A percentile compares a stretch with the other conserved stretches of the same genome.
Conservation (phyloP, 2,329 filamentous ascomycete genomes). For the Westerdykella aurantiaca region DNA sequence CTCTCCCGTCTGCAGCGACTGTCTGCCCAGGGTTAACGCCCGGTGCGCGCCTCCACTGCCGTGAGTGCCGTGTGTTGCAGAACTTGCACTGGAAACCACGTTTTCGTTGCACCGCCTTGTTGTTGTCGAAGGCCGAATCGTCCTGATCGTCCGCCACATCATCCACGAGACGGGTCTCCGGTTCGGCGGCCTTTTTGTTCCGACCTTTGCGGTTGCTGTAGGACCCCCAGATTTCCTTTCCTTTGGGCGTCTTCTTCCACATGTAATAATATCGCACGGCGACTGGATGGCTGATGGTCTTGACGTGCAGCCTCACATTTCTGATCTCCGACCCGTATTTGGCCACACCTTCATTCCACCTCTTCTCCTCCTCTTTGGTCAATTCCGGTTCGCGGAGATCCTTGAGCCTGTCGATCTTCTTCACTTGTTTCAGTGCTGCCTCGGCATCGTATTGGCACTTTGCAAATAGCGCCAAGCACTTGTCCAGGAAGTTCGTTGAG, state of each 20-base stretch:
- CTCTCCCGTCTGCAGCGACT: slow-evolving; percentile 61
- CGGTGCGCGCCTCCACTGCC: slow-evolving; percentile 89
- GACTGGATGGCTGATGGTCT: slow-evolving; percentile 69
- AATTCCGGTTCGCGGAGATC: slow-evolving; percentile 81
- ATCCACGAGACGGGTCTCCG: slow-evolving; percentile 72
- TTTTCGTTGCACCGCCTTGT: slow-evolving; percentile 74
- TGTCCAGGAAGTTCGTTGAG: slow-evolving; percentile 83
- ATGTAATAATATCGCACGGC: slow-evolving; percentile 94
- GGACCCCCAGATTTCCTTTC: slow-evolving; percentile 82
- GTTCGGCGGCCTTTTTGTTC: slow-evolving; percentile 63
- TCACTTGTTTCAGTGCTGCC: slow-evolving; percentile 63
- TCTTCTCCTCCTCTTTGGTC: slow-evolving; percentile 71
- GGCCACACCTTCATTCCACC: slow-evolving; percentile 83
- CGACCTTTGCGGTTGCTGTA: slow-evolving; percentile 84
- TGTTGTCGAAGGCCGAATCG: slow-evolving; percentile 90
- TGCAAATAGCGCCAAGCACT: slow-evolving; percentile 69
- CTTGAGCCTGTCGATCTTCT: slow-evolving; percentile 59
- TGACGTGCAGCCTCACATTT: slow-evolving; percentile 76
- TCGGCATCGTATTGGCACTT: slow-evolving; percentile 65
- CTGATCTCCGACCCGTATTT: slow-evolving; percentile 90
- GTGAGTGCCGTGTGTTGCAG: slow-evolving; percentile 70
- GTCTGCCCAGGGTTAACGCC: slow-evolving; percentile 66
- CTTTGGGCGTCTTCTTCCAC: slow-evolving; percentile 91
- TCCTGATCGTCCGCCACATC: slow-evolving; percentile 90
- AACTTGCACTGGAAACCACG: slow-evolving; percentile 91